Evolutionary conservation across 331 rosid genomes (phyloP).

Genomic region (Erythrophleum ivorense): DNA sequence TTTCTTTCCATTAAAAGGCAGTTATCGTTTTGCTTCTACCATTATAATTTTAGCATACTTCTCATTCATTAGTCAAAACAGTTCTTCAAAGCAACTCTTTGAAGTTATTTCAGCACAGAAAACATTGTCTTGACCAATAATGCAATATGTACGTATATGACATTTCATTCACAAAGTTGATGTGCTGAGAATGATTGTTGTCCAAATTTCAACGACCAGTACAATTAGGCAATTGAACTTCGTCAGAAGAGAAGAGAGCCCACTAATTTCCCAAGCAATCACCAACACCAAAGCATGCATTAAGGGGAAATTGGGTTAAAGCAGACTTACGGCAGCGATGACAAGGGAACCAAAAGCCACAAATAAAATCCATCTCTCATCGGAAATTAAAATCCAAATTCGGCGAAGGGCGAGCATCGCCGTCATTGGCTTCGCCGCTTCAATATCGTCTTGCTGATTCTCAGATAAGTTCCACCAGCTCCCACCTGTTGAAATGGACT

Average conservation of each 20-base stretch:
- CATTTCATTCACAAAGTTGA: neutral
- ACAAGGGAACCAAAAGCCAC: conserved; percentile 58
- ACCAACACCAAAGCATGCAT: neutral
- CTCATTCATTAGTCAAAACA: conserved; percentile 10
- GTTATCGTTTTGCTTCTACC: conserved; percentile 4
- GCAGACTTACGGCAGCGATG: conserved; percentile 66
- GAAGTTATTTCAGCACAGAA: neutral
- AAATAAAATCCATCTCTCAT: conserved; percentile 50
- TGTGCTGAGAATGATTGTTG: neutral
- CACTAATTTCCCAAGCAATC: neutral
- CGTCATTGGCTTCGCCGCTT: conserved; percentile 43
- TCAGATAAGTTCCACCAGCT: conserved; percentile 66
- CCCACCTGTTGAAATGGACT: conserved; percentile 41
- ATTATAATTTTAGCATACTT: neutral
- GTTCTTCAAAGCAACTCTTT: neutral
- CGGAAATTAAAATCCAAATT: conserved; percentile 66
- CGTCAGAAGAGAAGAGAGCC: neutral
- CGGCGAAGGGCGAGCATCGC: conserved; percentile 57
- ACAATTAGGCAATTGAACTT: neutral
- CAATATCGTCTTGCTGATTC: conserved; percentile 31
- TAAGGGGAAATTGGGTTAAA: neutral
- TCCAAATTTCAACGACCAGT: conserved; percentile 22
- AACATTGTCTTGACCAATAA: neutral
- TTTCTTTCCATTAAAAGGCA: neutral
- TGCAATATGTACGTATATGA: neutral